Evolutionary conservation across 495 filamentous ascomycete species (phyloP).

Genomic region (Diplogelasinospora grovesii): DNA sequence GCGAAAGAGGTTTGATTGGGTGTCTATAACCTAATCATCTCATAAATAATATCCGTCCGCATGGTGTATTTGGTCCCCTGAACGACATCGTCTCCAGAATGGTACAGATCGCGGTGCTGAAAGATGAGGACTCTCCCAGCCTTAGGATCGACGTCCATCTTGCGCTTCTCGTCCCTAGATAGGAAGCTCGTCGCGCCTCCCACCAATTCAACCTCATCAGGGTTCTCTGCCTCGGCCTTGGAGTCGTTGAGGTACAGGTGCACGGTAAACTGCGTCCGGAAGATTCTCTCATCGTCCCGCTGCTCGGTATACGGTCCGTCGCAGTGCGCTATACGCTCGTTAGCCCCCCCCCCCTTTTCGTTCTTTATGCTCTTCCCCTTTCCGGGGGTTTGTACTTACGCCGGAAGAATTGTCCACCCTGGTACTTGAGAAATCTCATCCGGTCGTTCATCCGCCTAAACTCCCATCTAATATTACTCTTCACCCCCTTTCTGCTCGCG

Average conservation of each 20-base stretch:
- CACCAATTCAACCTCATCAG: slow-evolving; percentile 31
- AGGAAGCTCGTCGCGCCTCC: slow-evolving; percentile 64
- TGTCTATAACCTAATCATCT: too few species aligned
- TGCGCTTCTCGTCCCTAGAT: slow-evolving; percentile 36
- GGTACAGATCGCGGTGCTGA: slow-evolving; percentile 61
- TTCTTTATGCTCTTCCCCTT: too few species aligned
- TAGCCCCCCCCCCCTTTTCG: too few species aligned
- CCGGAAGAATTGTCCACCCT: slow-evolving; percentile 67
- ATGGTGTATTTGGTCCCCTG: slow-evolving; percentile 71
- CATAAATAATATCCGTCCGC: slow-evolving; percentile 73
- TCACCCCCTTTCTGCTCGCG: slow-evolving; percentile 2
- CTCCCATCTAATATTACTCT: slow-evolving; percentile 33
- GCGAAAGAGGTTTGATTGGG: too few species aligned
- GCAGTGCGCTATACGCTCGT: slow-evolving; percentile 71
- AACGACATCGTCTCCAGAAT: slow-evolving; percentile 68
- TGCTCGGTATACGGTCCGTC: slow-evolving; percentile 63
- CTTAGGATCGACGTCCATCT: slow-evolving; percentile 61
- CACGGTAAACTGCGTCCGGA: slow-evolving; percentile 65
- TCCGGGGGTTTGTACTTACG: too few species aligned
- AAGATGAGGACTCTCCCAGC: slow-evolving; percentile 69
- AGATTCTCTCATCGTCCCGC: slow-evolving; percentile 33
- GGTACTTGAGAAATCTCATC: slow-evolving; percentile 75
- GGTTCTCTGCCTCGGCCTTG: slow-evolving; percentile 24
- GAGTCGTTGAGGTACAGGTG: slow-evolving; percentile 75
- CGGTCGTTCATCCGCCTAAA: slow-evolving; percentile 66